Percentiles rank a stretch among this genome's conserved stretches.
These are phyloP conservation scores for Hanseniaspora sp. DNA, from an alignment of 1,139 yeast species.

Conservation along the genomic window DNA sequence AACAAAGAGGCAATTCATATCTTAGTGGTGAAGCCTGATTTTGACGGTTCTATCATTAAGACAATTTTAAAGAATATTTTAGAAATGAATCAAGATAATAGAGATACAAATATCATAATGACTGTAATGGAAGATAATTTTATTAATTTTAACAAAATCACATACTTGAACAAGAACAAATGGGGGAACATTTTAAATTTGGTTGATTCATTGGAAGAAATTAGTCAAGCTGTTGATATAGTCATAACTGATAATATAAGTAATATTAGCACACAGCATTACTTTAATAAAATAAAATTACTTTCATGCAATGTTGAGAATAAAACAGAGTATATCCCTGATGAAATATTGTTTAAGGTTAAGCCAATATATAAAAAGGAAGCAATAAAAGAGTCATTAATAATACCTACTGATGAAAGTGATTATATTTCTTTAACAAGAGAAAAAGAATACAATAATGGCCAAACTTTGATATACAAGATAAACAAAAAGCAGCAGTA, in stretches of 20 bases:
- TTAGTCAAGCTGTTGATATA: not conserved
- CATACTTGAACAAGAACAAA: not conserved
- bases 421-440: slow-evolving; percentile 6
- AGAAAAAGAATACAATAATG: not conserved
- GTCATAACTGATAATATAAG: slow-evolving; percentile 1
- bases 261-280: not conserved
- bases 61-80: not conserved
- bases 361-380: slow-evolving; percentile 6
- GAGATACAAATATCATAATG: not conserved
- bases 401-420: not conserved
- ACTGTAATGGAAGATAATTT: not conserved
- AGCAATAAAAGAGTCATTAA: not conserved
- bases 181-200: not conserved
- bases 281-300: not conserved
- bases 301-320: not conserved
- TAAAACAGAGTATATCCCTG: slow-evolving; percentile 8
- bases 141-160: not conserved
- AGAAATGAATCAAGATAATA: not conserved
- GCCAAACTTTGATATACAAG: not conserved
- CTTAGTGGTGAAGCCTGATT: not conserved
- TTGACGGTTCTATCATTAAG: not conserved
- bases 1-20: slow-evolving; percentile 13
- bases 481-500: slow-evolving; percentile 8
- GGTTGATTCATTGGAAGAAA: not conserved
- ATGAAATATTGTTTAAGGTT: slow-evolving; percentile 3